phyloP scores from a whole-genome alignment of 805 yeast genomes.

The Millerozyma miso region DNA sequence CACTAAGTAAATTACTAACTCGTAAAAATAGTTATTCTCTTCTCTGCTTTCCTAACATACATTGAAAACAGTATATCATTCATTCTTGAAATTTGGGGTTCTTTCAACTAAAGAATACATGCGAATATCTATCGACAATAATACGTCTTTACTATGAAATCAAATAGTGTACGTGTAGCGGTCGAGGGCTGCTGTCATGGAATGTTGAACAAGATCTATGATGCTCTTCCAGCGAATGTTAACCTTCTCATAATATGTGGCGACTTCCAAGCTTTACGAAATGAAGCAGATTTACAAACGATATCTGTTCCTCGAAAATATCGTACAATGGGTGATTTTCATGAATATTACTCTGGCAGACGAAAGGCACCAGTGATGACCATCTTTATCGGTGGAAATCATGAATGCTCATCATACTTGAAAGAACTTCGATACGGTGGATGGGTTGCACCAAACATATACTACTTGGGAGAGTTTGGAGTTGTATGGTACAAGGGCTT shows the following conservation, averaged over 20 bases:
- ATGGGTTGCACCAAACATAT: slow-evolving; percentile 86
- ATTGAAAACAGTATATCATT: too few species aligned
- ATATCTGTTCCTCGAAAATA: slow-evolving; percentile 81
- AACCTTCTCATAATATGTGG: slow-evolving; percentile 73
- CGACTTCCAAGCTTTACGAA: slow-evolving; percentile 82
- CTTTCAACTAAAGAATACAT: too few species aligned
- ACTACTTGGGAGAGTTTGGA: slow-evolving; percentile 76
- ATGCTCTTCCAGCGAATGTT: slow-evolving; percentile 11
- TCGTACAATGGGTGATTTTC: slow-evolving; percentile 73
- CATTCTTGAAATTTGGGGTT: too few species aligned
- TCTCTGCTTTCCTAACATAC: too few species aligned
- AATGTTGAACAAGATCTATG: slow-evolving; percentile 57
- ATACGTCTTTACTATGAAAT: slow-evolving; percentile 2
- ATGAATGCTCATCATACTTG: slow-evolving; percentile 80
- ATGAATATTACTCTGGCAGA: slow-evolving; percentile 58
- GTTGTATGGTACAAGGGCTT: slow-evolving; percentile 72
- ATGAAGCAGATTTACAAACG: slow-evolving; percentile 56
- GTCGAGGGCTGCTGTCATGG: slow-evolving; percentile 94
- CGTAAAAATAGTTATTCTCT: too few species aligned
- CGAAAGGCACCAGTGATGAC: slow-evolving; percentile 71
- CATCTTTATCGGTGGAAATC: slow-evolving; percentile 90
- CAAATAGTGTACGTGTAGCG: slow-evolving; percentile 42
- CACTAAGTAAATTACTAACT: too few species aligned
- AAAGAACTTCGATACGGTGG: slow-evolving; percentile 80
- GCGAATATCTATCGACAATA: too few species aligned